A percentile compares a stretch with the other conserved stretches of the same genome.
These are phyloP conservation scores for Protomyces macrosporus DNA, from an alignment of 1,139 yeast species.

Conservation along the genomic window DNA sequence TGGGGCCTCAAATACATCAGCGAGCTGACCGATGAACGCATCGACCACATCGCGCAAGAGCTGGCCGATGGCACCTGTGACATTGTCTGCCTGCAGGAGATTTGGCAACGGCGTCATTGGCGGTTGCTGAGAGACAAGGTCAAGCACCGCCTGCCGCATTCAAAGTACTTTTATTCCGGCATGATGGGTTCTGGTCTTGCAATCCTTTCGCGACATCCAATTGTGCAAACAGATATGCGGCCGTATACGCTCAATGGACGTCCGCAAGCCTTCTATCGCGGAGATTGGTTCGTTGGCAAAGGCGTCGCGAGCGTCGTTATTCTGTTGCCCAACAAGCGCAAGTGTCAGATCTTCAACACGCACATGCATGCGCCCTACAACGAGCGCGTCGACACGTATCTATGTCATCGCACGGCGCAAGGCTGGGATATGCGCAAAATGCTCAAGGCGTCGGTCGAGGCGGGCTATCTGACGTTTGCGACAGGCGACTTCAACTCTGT, in stretches of 20 bases:
- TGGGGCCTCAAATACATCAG: slow-evolving; percentile 91
- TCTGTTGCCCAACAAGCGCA: slow-evolving; percentile 48
- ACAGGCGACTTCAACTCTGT: slow-evolving; percentile 90
- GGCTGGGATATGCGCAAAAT: slow-evolving; percentile 89
- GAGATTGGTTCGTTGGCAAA: slow-evolving; percentile 98
- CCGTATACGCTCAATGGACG: slow-evolving; percentile 90
- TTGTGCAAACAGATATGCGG: slow-evolving; percentile 67
- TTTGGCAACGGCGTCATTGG: slow-evolving; percentile 90
- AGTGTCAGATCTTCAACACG: slow-evolving; percentile 75
- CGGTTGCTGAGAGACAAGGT: slow-evolving; percentile 51
- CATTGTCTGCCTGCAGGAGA: slow-evolving; percentile 82
- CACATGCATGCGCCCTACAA: slow-evolving; percentile 98
- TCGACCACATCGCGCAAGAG: slow-evolving; percentile 66
- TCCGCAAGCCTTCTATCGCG: slow-evolving; percentile 87
- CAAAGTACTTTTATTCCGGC: slow-evolving; percentile 65
- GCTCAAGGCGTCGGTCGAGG: slow-evolving; percentile 55
- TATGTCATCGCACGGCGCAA: slow-evolving; percentile 86
- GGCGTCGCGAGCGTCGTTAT: slow-evolving; percentile 72
- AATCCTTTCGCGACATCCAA: slow-evolving; percentile 75
- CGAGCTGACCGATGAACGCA: slow-evolving; percentile 57
- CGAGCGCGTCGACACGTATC: slow-evolving; percentile 80
- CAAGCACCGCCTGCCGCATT: slow-evolving; percentile 51
- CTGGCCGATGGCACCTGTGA: slow-evolving; percentile 61
- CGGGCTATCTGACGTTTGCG: slow-evolving; percentile 79
- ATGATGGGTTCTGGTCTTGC: slow-evolving; percentile 93